Base-by-base conservation (phyloP, 495 filamentous ascomycete species). In the Aspergillus bertholletiae region DNA sequence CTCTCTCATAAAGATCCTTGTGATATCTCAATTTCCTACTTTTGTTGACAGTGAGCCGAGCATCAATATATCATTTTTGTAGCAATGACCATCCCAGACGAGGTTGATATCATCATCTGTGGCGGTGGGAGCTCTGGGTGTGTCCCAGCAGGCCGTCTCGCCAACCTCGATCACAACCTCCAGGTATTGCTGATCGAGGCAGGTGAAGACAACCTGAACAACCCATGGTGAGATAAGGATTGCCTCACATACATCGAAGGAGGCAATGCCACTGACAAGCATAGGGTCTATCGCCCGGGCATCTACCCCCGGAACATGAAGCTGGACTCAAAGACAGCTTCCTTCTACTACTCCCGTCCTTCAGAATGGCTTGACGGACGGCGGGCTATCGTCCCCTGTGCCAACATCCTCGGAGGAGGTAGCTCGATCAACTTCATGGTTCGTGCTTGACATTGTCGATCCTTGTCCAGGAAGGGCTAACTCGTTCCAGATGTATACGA, bases 401-500 rank as follows among this genome's bases (percentile, higher is more conserved):
- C 88, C 26, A 84, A 92, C 56, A 75, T 94, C 34, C 76, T 92
- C 2, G 89, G 88, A 7, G 88, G 88, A 26, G 88, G 89, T 24
- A 89, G 86, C 9, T 87, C 84, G 11, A 89, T 92, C 74, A 92
- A 93, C 64, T 90, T 91, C 63, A 86, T 92, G 84, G 84, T 86
- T 73, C 37, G 65, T 54, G 7, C 11, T 34, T 15, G 2, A 27
- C 23, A 30, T 4, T 48, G 15, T 9, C 9, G 7, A 7, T 15
- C 11, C 20, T 17, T 5, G 12, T 1, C 8, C 12, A 35, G 7
- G 46, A 7, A 49, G 34, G 40, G 15, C 24, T 28, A 30, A 46
- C 22, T 23, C 17, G 1, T 18, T 27, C 30, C 40, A 88, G 86
- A 93, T 91, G 88, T 93, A 92, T 74, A 92, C 88, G 37, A 76